Evolutionary conservation across 352 stramenopile species (phyloP).

Genomic region (Aphanomyces euteiches): DNA sequence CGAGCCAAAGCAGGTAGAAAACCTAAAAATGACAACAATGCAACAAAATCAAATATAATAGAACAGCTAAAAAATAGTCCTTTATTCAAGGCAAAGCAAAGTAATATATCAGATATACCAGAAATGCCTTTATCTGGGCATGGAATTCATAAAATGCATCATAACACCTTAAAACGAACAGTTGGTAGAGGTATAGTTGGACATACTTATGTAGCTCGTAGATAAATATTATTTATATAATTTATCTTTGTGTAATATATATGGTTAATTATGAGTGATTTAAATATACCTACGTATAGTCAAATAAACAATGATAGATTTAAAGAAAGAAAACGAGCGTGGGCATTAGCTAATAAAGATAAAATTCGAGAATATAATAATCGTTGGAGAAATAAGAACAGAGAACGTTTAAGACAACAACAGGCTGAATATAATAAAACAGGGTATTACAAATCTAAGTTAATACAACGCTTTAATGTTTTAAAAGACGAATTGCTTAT

Average conservation of each 20-base stretch:
- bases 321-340: background rate
- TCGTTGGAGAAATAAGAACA: conserved; percentile 7
- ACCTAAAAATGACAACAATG: background rate
- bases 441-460: conserved; percentile 2
- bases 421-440: background rate
- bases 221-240: conserved; percentile 13
- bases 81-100: conserved; percentile 9
- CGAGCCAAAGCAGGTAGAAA: background rate
- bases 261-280: background rate
- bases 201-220: conserved; percentile 8
- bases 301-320: background rate
- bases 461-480: conserved; percentile 10
- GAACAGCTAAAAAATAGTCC: conserved; percentile 6
- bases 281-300: conserved; percentile 5
- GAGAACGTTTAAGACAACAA: background rate
- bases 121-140: background rate
- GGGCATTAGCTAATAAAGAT: conserved; percentile 8
- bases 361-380: conserved; percentile 4
- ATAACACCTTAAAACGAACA: conserved; percentile 4
- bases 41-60: conserved; percentile 6
- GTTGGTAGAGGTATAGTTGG: background rate
- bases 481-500: conserved; percentile 8
- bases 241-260: conserved; percentile 5
- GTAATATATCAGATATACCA: conserved; percentile 7
- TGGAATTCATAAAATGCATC: conserved; percentile 4